These are phyloP conservation scores for Penicillium polonicum DNA, from an alignment of 2,329 filamentous ascomycete species.

Conservation along the genomic window DNA sequence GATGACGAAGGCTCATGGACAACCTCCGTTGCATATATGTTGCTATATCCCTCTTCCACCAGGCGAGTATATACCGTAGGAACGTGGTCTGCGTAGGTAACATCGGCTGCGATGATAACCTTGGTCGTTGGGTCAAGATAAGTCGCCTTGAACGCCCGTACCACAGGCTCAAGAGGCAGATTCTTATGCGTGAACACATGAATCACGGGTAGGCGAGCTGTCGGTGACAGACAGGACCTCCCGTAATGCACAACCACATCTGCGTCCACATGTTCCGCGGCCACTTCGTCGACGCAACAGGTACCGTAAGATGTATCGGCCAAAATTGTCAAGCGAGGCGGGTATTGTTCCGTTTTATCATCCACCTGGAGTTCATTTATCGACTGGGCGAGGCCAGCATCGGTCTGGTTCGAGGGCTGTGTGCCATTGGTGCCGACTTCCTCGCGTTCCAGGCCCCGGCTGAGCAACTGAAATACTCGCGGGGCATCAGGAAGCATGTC, in stretches of 20 bases:
- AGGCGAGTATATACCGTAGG: conserved; percentile 57
- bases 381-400: conserved; percentile 23
- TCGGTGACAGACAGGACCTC: conserved; percentile 85
- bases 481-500: conserved; percentile 85
- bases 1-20: conserved; percentile 73
- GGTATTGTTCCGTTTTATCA: conserved; percentile 21
- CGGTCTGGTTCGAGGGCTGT: conserved; percentile 15
- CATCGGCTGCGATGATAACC: conserved; percentile 81
- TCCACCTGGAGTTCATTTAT: conserved; percentile 29
- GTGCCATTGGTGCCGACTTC: conserved; percentile 19
- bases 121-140: conserved; percentile 65
- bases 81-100: conserved; percentile 80
- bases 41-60: conserved; percentile 63
- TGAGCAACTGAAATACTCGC: conserved; percentile 69
- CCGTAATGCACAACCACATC: conserved; percentile 95
- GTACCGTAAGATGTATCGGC: conserved; percentile 96
- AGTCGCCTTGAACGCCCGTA: conserved; percentile 63
- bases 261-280: conserved; percentile 87
- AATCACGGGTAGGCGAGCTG: conserved; percentile 79
- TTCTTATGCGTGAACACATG: conserved; percentile 80
- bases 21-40: conserved; percentile 68
- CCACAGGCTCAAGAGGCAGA: conserved; percentile 61
- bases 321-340: conserved; percentile 69
- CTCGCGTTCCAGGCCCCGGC: conserved; percentile 48
- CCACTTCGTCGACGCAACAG: conserved; percentile 95